Conservation (phyloP, 306 rosid genomes). For the Sicyos edulis region DNA sequence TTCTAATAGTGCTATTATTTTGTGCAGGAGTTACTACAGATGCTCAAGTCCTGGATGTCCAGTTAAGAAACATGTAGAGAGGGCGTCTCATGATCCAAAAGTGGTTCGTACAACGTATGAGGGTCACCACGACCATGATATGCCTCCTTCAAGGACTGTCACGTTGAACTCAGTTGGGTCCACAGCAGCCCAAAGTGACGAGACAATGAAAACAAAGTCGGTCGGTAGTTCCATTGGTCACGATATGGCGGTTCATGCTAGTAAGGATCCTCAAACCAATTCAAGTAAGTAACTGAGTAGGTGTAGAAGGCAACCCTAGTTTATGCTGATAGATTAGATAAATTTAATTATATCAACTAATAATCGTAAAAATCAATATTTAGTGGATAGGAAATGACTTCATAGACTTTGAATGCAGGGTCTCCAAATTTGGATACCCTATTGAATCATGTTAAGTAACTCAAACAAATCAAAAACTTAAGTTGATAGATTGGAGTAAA, state of each 20-base stretch:
- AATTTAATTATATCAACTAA: too few species aligned
- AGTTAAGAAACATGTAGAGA: slow-evolving; percentile 80
- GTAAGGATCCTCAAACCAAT: not conserved
- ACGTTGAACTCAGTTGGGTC: slow-evolving; percentile 37
- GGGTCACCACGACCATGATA: slow-evolving; percentile 70
- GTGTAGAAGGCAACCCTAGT: not conserved
- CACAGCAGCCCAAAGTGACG: slow-evolving; percentile 23
- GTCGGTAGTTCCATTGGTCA: slow-evolving; percentile 18
- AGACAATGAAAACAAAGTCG: slow-evolving; percentile 27
- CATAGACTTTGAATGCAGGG: too few species aligned
- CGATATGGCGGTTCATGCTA: not conserved
- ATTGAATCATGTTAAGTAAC: too few species aligned
- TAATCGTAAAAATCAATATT: too few species aligned
- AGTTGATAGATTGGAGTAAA: too few species aligned
- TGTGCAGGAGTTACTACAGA: slow-evolving; percentile 78
- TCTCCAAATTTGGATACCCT: too few species aligned
- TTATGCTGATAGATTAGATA: too few species aligned
- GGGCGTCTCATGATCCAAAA: slow-evolving; percentile 62
- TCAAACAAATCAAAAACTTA: too few species aligned
- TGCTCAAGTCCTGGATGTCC: slow-evolving; percentile 86
- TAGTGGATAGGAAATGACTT: too few species aligned
- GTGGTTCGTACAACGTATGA: slow-evolving; percentile 67
- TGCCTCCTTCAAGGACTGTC: slow-evolving; percentile 46
- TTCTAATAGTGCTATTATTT: slow-evolving; percentile 25
- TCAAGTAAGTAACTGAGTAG: slow-evolving; percentile 9